A percentile compares a stretch with the other conserved stretches of the same genome.
Evolutionary conservation across 1,284 basidiomycete genomes (phyloP).

Genomic region (Fomitopsis betulina): DNA sequence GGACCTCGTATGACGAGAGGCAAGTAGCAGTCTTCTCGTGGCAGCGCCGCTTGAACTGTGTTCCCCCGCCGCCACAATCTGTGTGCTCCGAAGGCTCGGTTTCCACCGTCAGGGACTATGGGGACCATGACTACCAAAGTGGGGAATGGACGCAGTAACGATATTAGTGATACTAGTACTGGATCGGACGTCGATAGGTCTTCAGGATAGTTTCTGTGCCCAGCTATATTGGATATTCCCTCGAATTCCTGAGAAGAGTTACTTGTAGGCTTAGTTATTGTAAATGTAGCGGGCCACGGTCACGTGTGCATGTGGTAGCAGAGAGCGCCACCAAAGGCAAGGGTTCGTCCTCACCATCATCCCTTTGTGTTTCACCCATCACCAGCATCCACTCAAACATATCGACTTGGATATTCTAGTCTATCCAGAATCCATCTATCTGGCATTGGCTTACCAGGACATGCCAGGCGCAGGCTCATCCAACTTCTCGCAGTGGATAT

Average conservation of each 20-base stretch:
- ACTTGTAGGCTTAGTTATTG: background rate
- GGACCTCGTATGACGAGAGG: background rate
- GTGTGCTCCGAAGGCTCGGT: background rate
- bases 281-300: background rate
- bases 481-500: conserved; percentile 59
- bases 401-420: background rate
- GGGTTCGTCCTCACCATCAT: background rate
- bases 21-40: background rate
- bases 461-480: conserved; percentile 10
- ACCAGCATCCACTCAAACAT: background rate
- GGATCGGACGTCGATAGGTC: too few species aligned
- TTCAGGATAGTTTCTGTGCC: background rate
- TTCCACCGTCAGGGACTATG: conserved; percentile 3
- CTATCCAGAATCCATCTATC: background rate
- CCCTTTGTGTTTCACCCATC: background rate
- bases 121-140: background rate
- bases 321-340: too few species aligned
- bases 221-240: background rate
- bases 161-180: too few species aligned
- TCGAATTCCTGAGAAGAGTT: background rate
- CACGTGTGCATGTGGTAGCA: background rate
- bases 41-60: background rate
- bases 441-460: too few species aligned
- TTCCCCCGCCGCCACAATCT: background rate
- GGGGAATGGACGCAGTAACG: background rate